Percentiles rank a stretch among this genome's conserved stretches.
These are phyloP conservation scores for Botrytis fabae DNA, from an alignment of 2,329 filamentous ascomycete species.

Conservation along the genomic window DNA sequence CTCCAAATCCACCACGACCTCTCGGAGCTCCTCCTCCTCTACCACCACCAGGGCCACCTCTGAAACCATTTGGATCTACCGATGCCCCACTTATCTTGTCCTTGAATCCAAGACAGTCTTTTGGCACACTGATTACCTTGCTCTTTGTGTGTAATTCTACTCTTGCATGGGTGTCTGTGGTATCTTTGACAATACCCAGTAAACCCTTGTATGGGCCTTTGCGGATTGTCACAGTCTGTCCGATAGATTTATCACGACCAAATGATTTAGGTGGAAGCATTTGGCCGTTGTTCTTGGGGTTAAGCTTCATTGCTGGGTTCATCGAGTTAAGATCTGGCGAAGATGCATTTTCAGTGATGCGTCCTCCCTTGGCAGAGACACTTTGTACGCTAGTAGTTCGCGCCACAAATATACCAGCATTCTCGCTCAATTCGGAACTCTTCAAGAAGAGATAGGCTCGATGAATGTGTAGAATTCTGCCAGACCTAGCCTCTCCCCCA, in stretches of 20 bases:
- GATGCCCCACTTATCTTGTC: constrained; percentile 77
- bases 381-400: constrained; percentile 84
- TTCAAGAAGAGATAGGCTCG: constrained; percentile 90
- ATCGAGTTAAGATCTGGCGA: constrained; percentile 83
- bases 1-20: constrained; percentile 50
- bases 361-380: constrained; percentile 89
- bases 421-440: constrained; percentile 80
- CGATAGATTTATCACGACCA: constrained; percentile 79
- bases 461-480: constrained; percentile 91
- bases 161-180: constrained; percentile 80
- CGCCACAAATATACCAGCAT: constrained; percentile 86
- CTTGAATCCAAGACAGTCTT: constrained; percentile 79
- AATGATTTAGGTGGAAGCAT: constrained; percentile 71
- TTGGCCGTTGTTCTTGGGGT: constrained; percentile 55
- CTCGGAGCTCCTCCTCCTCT: constrained; percentile 41
- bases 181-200: constrained; percentile 92
- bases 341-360: constrained; percentile 58
- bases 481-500: constrained; percentile 79
- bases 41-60: constrained; percentile 42
- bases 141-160: constrained; percentile 94
- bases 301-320: constrained; percentile 84
- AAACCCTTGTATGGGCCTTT: constrained; percentile 90
- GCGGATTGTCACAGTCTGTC: constrained; percentile 86
- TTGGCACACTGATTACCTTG: constrained; percentile 83
- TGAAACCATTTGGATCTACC: constrained; percentile 63